Evolutionary conservation across 257 asterid species (phyloP).

Genomic region (Buddleja alternifolia): DNA sequence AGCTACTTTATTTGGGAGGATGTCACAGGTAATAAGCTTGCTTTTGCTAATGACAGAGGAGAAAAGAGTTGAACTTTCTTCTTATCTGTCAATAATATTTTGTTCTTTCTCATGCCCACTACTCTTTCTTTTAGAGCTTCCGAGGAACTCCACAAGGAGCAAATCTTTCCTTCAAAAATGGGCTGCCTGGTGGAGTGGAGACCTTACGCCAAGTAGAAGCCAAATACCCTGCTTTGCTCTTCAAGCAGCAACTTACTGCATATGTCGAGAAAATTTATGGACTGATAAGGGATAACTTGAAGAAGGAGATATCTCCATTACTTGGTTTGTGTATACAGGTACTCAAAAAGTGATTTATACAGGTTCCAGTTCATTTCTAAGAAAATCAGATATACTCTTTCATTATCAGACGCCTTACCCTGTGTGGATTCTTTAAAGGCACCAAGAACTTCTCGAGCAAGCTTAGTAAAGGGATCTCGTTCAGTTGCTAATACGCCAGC

Average conservation of each 20-base stretch:
- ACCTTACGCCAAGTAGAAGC: slow-evolving; percentile 98
- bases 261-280: slow-evolving; percentile 98
- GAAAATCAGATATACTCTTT: not conserved
- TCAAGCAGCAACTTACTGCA: slow-evolving; percentile 99
- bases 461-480: slow-evolving; percentile 96
- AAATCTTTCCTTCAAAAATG: slow-evolving; percentile 70
- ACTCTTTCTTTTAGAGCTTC: slow-evolving; percentile 69
- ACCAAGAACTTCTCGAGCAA: slow-evolving; percentile 97
- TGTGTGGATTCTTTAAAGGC: slow-evolving; percentile 54
- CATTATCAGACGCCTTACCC: slow-evolving; percentile 9
- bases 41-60: not conserved
- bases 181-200: slow-evolving; percentile 80
- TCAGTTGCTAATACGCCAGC: slow-evolving; percentile 83
- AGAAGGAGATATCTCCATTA: slow-evolving; percentile 98
- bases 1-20: slow-evolving; percentile 88
- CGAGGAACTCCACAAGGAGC: slow-evolving; percentile 85
- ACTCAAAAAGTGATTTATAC: slow-evolving; percentile 22
- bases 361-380: slow-evolving; percentile 24
- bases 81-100: slow-evolving; percentile 7
- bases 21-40: slow-evolving; percentile 63
- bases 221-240: slow-evolving; percentile 96
- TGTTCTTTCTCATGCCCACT: slow-evolving; percentile 17
- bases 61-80: slow-evolving; percentile 10
- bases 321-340: slow-evolving; percentile 99
- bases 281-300: slow-evolving; percentile 93